phyloP scores from a whole-genome alignment of 208 protist genomes.

The Trichomonas vaginalis region DNA sequence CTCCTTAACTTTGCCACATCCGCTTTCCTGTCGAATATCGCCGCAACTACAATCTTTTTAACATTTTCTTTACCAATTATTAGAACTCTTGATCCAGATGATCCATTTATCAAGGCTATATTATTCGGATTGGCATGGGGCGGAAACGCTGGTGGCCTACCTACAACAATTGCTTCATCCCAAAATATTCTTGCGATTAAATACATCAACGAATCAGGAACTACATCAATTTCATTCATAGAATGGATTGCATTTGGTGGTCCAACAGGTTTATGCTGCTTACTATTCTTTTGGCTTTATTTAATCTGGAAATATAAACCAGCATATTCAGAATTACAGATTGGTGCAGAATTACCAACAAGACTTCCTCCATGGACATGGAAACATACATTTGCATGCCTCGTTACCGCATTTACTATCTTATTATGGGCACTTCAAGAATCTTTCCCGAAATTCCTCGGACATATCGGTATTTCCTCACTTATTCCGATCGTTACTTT shows the following conservation, averaged over 20 bases:
- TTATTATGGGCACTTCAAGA: neutral
- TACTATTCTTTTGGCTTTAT: neutral
- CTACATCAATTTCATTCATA: neutral
- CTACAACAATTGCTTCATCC: neutral
- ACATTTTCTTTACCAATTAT: conserved; percentile 1
- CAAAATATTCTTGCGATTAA: conserved; percentile 14
- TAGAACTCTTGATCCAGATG: neutral
- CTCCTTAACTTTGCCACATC: neutral
- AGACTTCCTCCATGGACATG: neutral
- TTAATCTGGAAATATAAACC: neutral
- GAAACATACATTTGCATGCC: conserved; percentile 1
- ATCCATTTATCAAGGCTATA: neutral
- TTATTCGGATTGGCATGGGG: neutral
- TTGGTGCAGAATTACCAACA: neutral
- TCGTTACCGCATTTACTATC: neutral
- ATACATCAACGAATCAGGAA: neutral
- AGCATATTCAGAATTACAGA: neutral
- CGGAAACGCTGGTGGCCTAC: neutral
- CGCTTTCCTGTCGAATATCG: neutral
- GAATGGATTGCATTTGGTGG: neutral
- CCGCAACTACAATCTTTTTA: neutral
- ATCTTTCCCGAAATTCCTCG: neutral
- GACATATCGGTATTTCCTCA: neutral
- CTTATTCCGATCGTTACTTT: neutral
- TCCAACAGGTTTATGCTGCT: neutral